Conservation (phyloP, 2,329 filamentous ascomycete species). For the Cladosporium sp. region DNA sequence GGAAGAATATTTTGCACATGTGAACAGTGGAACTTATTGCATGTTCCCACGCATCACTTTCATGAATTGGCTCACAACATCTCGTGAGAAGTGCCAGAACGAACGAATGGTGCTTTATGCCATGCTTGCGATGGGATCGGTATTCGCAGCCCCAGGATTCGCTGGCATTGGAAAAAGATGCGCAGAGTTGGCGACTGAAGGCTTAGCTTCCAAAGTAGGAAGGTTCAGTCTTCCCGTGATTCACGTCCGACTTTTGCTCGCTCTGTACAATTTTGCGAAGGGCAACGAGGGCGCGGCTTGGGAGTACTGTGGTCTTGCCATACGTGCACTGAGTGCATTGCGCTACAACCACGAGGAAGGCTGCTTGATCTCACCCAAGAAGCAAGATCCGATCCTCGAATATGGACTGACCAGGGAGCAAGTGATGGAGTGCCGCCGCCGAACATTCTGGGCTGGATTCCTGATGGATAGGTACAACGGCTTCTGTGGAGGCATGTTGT, state of each 20-base stretch:
- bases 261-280: constrained; percentile 64
- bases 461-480: constrained; percentile 68
- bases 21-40: constrained; percentile 56
- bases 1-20: constrained; percentile 58
- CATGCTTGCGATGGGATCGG: constrained; percentile 58
- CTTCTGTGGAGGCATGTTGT: constrained; percentile 52
- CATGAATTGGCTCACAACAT: constrained; percentile 56
- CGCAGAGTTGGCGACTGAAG: constrained; percentile 58
- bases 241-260: constrained; percentile 66
- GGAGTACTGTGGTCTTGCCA: constrained; percentile 64
- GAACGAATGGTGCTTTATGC: constrained; percentile 63
- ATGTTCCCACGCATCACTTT: constrained; percentile 59
- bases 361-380: constrained; percentile 22
- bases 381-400: constrained; percentile 6
- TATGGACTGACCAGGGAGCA: constrained; percentile 35
- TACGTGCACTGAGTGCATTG: constrained; percentile 60
- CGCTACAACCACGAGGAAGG: constrained; percentile 59
- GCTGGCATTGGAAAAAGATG: constrained; percentile 49
- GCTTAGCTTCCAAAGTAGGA: constrained; percentile 53
- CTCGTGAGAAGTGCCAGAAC: constrained; percentile 40
- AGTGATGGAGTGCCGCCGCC: constrained; percentile 65
- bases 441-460: constrained; percentile 72
- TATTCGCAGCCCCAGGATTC: constrained; percentile 53
- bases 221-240: constrained; percentile 63
- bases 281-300: constrained; percentile 61